Percentiles rank a stretch among this genome's conserved stretches.
Conservation (phyloP, 169 alveolate species). For the Cryptosporidium felis region DNA sequence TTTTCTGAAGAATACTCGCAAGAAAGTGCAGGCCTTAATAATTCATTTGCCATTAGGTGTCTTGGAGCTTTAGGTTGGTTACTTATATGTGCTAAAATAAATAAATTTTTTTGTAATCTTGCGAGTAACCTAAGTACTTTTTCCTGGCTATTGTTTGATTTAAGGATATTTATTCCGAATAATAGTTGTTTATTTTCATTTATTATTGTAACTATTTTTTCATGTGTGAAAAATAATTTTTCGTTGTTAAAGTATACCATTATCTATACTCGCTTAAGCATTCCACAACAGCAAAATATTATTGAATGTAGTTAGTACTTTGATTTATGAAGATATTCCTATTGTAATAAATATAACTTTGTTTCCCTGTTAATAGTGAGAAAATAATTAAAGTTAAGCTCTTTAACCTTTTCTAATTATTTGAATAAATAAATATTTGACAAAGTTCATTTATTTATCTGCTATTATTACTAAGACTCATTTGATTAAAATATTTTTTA, state of each 20-base stretch:
- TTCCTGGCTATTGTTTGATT: not conserved
- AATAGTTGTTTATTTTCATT: constrained; percentile 46
- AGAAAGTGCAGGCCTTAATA: constrained; percentile 25
- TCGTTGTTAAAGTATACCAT: not conserved
- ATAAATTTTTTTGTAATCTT: constrained; percentile 45
- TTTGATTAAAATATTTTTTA: too few relatives aligned
- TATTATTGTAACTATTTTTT: not conserved
- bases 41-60: not conserved
- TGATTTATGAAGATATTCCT: too few relatives aligned
- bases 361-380: too few relatives aligned
- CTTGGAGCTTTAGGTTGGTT: constrained; percentile 66
- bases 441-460: not conserved
- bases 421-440: not conserved
- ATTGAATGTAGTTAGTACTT: too few relatives aligned
- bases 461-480: too few relatives aligned
- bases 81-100: constrained; percentile 41
- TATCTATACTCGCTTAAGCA: too few relatives aligned
- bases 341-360: too few relatives aligned
- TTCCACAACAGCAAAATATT: too few relatives aligned
- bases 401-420: not conserved
- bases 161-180: constrained; percentile 32
- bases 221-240: constrained; percentile 4
- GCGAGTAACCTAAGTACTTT: constrained; percentile 1
- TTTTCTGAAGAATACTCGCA: constrained; percentile 40
- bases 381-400: too few relatives aligned